Conservation (phyloP, 2,329 filamentous ascomycete genomes). For the Hypoxylon sp. region DNA sequence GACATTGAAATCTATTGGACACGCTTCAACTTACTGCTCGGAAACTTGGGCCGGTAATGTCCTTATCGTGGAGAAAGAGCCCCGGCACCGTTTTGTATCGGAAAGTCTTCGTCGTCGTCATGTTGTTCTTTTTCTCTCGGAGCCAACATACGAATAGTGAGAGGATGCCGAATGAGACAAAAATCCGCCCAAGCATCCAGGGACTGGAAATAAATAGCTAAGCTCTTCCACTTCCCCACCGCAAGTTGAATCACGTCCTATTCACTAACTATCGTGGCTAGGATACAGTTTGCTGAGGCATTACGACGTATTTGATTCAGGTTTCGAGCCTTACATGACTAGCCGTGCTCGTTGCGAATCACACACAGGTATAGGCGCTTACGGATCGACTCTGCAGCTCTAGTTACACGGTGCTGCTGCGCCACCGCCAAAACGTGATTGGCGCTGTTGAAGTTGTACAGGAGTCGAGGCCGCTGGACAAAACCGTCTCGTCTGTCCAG, state of each 20-base stretch:
- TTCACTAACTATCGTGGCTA: slow-evolving; percentile 2
- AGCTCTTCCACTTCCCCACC: neutral
- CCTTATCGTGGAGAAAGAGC: slow-evolving; percentile 39
- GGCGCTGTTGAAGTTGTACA: slow-evolving; percentile 24
- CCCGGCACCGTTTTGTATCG: slow-evolving; percentile 32
- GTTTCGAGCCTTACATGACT: neutral
- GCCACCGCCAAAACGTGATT: slow-evolving; percentile 26
- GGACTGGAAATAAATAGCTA: slow-evolving; percentile 4
- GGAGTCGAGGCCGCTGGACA: slow-evolving; percentile 30
- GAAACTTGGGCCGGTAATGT: slow-evolving; percentile 32
- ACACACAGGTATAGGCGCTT: slow-evolving; percentile 1
- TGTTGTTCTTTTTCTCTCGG: slow-evolving; percentile 12
- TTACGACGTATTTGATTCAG: neutral
- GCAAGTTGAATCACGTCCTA: neutral
- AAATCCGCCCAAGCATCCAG: slow-evolving; percentile 11
- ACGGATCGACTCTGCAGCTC: neutral
- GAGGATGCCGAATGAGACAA: slow-evolving; percentile 9
- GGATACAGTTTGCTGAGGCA: neutral
- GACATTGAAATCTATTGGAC: neutral
- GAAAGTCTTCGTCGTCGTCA: slow-evolving; percentile 4
- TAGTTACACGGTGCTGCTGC: slow-evolving; percentile 5
- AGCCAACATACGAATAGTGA: slow-evolving; percentile 7
- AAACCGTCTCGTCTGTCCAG: slow-evolving; percentile 21
- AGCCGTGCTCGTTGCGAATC: neutral
- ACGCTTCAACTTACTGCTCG: slow-evolving; percentile 35